Percentiles rank a stretch among this genome's conserved stretches.
These are phyloP conservation scores for Dorcoceras hygrometricum DNA, from an alignment of 257 asterid genomes.

Conservation along the genomic window DNA sequence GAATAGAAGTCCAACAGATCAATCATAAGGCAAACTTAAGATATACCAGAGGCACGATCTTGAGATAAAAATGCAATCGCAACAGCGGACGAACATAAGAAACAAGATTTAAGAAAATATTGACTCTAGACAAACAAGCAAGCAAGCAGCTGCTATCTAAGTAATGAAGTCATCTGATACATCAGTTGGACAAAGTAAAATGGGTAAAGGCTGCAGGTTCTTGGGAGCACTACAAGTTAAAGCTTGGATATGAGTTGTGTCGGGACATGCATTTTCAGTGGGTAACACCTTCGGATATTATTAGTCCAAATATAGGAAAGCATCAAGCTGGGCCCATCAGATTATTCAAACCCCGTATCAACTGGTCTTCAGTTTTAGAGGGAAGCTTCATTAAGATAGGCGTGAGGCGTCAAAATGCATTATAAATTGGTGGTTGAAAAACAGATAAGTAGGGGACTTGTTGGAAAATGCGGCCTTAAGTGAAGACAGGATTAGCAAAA, in stretches of 20 bases:
- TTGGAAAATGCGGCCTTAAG: slow-evolving; percentile 23
- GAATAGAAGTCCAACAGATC: too few relatives aligned
- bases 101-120: too few relatives aligned
- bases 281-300: slow-evolving; percentile 71
- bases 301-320: slow-evolving; percentile 75
- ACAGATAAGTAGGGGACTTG: slow-evolving; percentile 21
- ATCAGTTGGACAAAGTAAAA: slow-evolving; percentile 41
- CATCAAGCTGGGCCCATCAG: slow-evolving; percentile 77
- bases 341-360: slow-evolving; percentile 65
- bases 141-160: too few relatives aligned
- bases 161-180: slow-evolving; percentile 34
- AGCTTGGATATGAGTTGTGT: slow-evolving; percentile 58
- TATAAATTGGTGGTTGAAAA: slow-evolving; percentile 28
- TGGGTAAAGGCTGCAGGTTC: slow-evolving; percentile 70
- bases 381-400: slow-evolving; percentile 74
- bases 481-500: slow-evolving; percentile 24
- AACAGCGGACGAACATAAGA: too few relatives aligned
- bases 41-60: too few relatives aligned
- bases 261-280: slow-evolving; percentile 60
- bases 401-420: slow-evolving; percentile 48
- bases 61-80: too few relatives aligned
- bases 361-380: slow-evolving; percentile 96
- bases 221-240: slow-evolving; percentile 52
- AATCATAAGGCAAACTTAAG: too few relatives aligned
- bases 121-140: too few relatives aligned